phyloP scores from a whole-genome alignment of 306 rosid genomes.

The Ammopiptanthus mongolicus region DNA sequence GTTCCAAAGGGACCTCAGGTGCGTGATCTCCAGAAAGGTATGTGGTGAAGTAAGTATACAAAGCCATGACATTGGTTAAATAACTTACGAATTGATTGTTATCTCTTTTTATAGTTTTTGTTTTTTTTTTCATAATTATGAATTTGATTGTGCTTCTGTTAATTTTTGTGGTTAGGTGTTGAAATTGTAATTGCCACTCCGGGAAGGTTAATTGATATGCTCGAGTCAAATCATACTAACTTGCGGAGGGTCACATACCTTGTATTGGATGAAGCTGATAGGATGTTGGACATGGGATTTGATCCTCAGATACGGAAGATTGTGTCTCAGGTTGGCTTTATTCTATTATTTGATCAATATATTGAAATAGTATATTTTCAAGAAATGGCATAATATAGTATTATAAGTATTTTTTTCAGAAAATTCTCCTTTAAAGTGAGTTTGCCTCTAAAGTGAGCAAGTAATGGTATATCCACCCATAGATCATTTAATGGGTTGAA shows the following conservation, averaged over 20 bases:
- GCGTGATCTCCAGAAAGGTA: slow-evolving; percentile 98
- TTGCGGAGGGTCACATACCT: slow-evolving; percentile 95
- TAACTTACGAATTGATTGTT: neutral
- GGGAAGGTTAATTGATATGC: slow-evolving; percentile 98
- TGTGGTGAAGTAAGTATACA: slow-evolving; percentile 33
- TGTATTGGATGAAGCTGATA: slow-evolving; percentile 95
- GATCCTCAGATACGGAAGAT: slow-evolving; percentile 94
- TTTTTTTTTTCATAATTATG: neutral
- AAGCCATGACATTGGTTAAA: slow-evolving; percentile 8
- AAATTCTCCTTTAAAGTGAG: no score
- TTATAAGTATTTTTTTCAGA: neutral
- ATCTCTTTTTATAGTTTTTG: neutral
- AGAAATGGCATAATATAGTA: neutral
- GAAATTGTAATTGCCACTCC: slow-evolving; percentile 98
- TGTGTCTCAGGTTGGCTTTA: slow-evolving; percentile 75
- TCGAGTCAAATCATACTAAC: slow-evolving; percentile 95
- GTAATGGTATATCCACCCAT: no score
- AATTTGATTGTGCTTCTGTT: slow-evolving; percentile 21
- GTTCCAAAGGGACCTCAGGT: slow-evolving; percentile 99
- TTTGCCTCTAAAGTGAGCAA: no score
- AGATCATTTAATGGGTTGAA: no score
- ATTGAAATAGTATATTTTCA: neutral
- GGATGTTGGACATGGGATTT: slow-evolving; percentile 99
- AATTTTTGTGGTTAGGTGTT: slow-evolving; percentile 59
- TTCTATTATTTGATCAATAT: neutral